Evolutionary conservation across 768 basidiomycete species (phyloP).

Genomic region (Roridomyces roridus): DNA sequence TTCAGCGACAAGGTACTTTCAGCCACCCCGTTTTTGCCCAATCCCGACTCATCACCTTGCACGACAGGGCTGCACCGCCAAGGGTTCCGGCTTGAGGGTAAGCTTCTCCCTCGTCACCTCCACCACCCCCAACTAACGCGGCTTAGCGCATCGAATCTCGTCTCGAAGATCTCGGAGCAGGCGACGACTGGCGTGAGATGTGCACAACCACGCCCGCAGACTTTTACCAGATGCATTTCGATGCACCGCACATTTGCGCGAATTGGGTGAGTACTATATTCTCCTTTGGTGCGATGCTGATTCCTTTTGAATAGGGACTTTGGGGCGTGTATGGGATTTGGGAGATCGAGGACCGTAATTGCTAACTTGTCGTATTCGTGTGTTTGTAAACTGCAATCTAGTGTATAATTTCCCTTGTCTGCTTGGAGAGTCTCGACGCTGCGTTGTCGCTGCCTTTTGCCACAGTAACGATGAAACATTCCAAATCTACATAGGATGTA

Average conservation of each 20-base stretch:
- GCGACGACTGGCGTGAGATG: conserved; percentile 36
- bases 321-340: conserved; percentile 26
- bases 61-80: conserved; percentile 25
- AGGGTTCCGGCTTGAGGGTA: conserved; percentile 15
- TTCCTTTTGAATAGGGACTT: not conserved
- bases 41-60: too few relatives aligned
- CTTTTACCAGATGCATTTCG: conserved; percentile 32
- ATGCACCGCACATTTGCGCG: conserved; percentile 29
- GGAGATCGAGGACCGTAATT: conserved; percentile 27
- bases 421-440: too few relatives aligned
- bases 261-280: conserved; percentile 22
- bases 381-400: too few relatives aligned
- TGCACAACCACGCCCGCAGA: conserved; percentile 37
- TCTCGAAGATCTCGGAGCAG: conserved; percentile 32
- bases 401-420: too few relatives aligned
- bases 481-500: too few relatives aligned
- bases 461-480: too few relatives aligned
- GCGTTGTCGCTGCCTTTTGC: too few relatives aligned
- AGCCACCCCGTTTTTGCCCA: not conserved
- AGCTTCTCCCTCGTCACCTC: not conserved
- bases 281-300: not conserved
- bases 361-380: too few relatives aligned
- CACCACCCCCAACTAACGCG: not conserved
- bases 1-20: conserved; percentile 35
- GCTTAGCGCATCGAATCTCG: conserved; percentile 35